phyloP scores from a whole-genome alignment of 108 stramenopile genomes.

The Skeletonema menzelii region DNA sequence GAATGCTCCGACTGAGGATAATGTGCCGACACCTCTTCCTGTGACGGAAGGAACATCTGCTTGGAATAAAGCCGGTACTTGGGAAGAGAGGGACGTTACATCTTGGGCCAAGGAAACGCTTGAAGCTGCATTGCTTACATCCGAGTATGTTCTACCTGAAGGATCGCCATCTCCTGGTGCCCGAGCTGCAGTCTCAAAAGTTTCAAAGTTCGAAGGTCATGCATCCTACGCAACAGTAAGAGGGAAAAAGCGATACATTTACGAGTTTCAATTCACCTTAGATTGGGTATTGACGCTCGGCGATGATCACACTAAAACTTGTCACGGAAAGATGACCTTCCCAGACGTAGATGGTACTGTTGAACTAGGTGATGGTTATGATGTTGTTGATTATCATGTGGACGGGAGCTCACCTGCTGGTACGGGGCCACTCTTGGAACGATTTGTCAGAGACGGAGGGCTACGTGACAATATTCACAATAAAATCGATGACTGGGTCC shows the following conservation, averaged over 20 bases:
- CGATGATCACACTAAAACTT: slow-evolving; percentile 38
- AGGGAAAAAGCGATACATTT: slow-evolving; percentile 92
- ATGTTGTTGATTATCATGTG: slow-evolving; percentile 66
- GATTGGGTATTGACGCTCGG: slow-evolving; percentile 60
- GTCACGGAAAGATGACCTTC: slow-evolving; percentile 63
- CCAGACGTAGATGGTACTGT: slow-evolving; percentile 87
- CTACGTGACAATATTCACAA: slow-evolving; percentile 67
- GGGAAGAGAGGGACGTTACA: slow-evolving; percentile 91
- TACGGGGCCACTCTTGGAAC: slow-evolving; percentile 63
- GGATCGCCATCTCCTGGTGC: slow-evolving; percentile 74
- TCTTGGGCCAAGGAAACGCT: slow-evolving; percentile 83
- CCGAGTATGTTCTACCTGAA: slow-evolving; percentile 62
- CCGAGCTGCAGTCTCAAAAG: slow-evolving; percentile 35
- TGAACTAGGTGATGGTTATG: slow-evolving; percentile 80
- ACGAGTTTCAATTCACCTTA: slow-evolving; percentile 77
- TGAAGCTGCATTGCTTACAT: slow-evolving; percentile 46
- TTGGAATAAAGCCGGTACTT: slow-evolving; percentile 93
- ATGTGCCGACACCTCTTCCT: slow-evolving; percentile 16
- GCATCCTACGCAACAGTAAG: slow-evolving; percentile 86
- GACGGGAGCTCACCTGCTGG: slow-evolving; percentile 51
- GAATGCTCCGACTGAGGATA: slow-evolving; percentile 15
- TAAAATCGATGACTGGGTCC: slow-evolving; percentile 80
- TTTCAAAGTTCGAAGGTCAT: slow-evolving; percentile 69
- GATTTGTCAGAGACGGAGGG: slow-evolving; percentile 77
- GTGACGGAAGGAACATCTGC: slow-evolving; percentile 49